A percentile compares a stretch with the other conserved stretches of the same genome.
Evolutionary conservation across 1,284 basidiomycete genomes (phyloP).

Genomic region (Sporisorium exsertum): DNA sequence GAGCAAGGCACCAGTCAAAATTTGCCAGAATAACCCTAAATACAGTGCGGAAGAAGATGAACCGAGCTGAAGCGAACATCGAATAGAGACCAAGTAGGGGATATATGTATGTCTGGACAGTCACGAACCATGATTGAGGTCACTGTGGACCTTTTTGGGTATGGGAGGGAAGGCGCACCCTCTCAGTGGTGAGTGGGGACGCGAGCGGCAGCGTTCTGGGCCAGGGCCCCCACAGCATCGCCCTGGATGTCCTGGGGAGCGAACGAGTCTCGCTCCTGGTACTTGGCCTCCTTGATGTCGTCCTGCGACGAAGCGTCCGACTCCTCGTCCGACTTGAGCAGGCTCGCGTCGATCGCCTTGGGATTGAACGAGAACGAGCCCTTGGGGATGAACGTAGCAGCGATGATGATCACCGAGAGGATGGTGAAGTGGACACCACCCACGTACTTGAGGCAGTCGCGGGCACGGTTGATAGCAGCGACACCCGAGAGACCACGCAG

Average conservation of each 20-base stretch:
- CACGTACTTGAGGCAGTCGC: constrained; percentile 61
- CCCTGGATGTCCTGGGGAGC: constrained; percentile 41
- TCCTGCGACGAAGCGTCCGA: constrained; percentile 27
- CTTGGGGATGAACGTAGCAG: constrained; percentile 67
- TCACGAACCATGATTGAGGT: background rate
- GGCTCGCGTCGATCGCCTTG: constrained; percentile 58
- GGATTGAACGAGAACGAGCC: constrained; percentile 69
- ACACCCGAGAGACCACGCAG: constrained; percentile 37
- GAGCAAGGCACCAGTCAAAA: background rate
- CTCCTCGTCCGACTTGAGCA: constrained; percentile 53
- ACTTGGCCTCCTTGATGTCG: constrained; percentile 45
- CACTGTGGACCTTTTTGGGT: background rate
- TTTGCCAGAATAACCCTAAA: constrained; percentile 5
- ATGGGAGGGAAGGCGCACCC: background rate
- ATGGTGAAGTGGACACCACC: constrained; percentile 69
- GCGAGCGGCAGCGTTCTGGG: constrained; percentile 48
- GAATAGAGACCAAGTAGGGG: background rate
- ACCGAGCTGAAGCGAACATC: no score
- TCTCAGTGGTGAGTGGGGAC: constrained; percentile 22
- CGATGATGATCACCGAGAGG: constrained; percentile 67
- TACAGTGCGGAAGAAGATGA: background rate
- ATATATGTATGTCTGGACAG: background rate
- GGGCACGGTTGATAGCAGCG: constrained; percentile 47
- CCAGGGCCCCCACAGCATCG: constrained; percentile 46
- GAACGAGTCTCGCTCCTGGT: constrained; percentile 48